Percentiles rank a stretch among this genome's conserved stretches.
These are phyloP conservation scores for Neurospora sp. DNA, from an alignment of 495 filamentous ascomycete genomes.

Conservation along the genomic window DNA sequence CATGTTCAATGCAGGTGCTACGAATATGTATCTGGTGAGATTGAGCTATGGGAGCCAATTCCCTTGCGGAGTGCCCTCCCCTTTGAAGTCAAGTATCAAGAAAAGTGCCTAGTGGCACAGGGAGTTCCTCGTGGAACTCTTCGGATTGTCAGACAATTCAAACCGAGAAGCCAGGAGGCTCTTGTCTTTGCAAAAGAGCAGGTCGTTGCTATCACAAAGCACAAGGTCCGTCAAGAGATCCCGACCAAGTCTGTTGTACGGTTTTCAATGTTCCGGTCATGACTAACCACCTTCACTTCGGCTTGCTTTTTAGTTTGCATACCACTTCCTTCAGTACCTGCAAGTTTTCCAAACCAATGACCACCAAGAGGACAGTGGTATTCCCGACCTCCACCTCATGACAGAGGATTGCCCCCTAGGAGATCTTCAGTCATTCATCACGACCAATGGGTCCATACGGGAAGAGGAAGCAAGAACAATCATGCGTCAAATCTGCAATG, in stretches of 20 bases:
- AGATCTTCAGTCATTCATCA: background rate
- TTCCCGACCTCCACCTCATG: background rate
- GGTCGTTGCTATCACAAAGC: background rate
- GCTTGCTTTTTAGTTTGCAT: background rate
- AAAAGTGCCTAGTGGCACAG: background rate
- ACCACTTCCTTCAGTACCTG: background rate
- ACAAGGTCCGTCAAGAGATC: background rate
- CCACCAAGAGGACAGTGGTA: background rate
- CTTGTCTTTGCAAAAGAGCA: background rate
- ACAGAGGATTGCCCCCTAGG: background rate
- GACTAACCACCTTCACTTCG: background rate
- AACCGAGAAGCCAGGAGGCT: background rate
- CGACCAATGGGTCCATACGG: background rate
- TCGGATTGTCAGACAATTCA: background rate
- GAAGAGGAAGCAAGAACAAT: background rate
- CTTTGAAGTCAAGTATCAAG: background rate
- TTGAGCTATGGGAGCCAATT: background rate
- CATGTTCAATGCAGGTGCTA: background rate
- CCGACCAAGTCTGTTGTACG: background rate
- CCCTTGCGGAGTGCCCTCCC: background rate
- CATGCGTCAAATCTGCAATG: background rate
- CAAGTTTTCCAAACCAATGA: background rate
- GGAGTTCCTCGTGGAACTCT: background rate
- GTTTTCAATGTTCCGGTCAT: background rate
- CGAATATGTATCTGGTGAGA: background rate